phyloP scores from a whole-genome alignment of 257 asterid species.

The Scutellaria galericulata region DNA sequence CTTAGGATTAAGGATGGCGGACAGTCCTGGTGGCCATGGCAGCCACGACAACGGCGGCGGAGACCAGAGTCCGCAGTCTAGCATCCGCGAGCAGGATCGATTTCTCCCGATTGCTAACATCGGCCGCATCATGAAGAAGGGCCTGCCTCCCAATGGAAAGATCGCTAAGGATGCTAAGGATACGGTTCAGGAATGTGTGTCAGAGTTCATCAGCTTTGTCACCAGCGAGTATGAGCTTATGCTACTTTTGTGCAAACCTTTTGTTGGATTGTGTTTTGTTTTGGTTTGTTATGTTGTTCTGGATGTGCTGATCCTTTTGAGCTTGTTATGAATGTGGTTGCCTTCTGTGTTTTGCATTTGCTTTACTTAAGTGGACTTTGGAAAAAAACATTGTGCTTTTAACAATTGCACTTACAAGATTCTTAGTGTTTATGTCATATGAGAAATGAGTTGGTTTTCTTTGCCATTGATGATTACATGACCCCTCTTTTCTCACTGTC shows the following conservation, averaged over 20 bases:
- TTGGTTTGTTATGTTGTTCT: background rate
- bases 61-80: slow-evolving; percentile 73
- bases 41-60: slow-evolving; percentile 65
- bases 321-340: background rate
- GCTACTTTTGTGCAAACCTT: background rate
- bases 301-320: background rate
- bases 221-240: slow-evolving; percentile 68
- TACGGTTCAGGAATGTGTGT: slow-evolving; percentile 76
- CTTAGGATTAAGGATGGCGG: slow-evolving; percentile 48
- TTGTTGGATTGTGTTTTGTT: background rate
- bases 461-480: no score
- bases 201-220: slow-evolving; percentile 76
- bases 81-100: slow-evolving; percentile 72
- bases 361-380: background rate
- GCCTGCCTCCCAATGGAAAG: slow-evolving; percentile 70
- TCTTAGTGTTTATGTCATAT: no score
- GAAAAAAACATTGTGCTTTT: no score
- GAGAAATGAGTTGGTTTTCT: no score
- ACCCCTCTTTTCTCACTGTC: no score
- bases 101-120: slow-evolving; percentile 75
- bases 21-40: slow-evolving; percentile 54
- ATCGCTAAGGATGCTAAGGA: slow-evolving; percentile 78
- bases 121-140: slow-evolving; percentile 76
- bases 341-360: background rate
- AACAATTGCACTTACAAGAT: no score